Percentiles rank a stretch among this genome's conserved stretches.
Conservation (phyloP, 345 rosid genomes). For the Hypericum androsaemum region DNA sequence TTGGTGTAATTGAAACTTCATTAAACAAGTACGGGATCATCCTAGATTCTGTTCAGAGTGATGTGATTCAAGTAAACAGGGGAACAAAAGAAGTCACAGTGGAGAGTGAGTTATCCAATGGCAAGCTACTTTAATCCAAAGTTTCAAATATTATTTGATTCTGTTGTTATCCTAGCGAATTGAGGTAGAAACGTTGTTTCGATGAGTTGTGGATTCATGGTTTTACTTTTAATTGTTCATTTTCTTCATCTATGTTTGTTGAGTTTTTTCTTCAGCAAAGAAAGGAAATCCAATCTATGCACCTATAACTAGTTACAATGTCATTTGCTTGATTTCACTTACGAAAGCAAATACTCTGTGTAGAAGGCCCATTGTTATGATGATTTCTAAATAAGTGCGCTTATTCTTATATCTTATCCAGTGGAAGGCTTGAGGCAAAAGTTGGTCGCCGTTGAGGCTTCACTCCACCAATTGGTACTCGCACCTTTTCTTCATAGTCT, state of each 20-base stretch:
- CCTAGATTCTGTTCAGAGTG: constrained; percentile 71
- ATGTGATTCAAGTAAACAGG: constrained; percentile 70
- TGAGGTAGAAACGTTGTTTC: too few relatives aligned
- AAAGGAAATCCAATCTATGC: too few relatives aligned
- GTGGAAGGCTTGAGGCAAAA: constrained; percentile 66
- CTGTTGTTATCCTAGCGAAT: not conserved
- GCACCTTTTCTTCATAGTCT: constrained; percentile 7
- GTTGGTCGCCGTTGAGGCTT: constrained; percentile 48
- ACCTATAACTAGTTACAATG: too few relatives aligned
- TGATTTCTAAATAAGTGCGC: not conserved
- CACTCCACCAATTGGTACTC: constrained; percentile 58
- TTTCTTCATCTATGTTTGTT: too few relatives aligned
- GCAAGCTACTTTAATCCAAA: constrained; percentile 2
- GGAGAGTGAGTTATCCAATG: constrained; percentile 47
- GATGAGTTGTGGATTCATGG: too few relatives aligned
- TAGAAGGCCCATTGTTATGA: not conserved
- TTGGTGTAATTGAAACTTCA: constrained; percentile 68
- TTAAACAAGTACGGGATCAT: constrained; percentile 66
- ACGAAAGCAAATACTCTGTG: not conserved
- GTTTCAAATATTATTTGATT: constrained; percentile 4
- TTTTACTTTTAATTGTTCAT: too few relatives aligned
- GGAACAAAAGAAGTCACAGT: constrained; percentile 65
- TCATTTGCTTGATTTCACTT: not conserved
- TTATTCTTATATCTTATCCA: constrained; percentile 27
- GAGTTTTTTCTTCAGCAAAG: too few relatives aligned